Evolutionary conservation across 495 filamentous ascomycete species (phyloP), one percentile per base, ranked within the genome.

Genomic region (Trichoderma virens): DNA sequence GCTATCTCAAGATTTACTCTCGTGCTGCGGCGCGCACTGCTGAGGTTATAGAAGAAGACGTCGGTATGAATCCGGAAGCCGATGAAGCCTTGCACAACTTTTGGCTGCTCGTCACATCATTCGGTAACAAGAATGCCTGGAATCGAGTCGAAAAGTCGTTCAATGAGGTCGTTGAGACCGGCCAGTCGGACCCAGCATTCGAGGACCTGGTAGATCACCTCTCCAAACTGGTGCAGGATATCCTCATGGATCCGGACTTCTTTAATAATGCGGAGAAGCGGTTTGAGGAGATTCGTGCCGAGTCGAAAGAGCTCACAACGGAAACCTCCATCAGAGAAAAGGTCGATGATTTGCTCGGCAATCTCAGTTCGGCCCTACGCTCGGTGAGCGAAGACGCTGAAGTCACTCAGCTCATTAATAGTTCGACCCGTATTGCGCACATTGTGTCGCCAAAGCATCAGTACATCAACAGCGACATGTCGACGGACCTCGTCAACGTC

Each of bases 161-260:
- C 69, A 80, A 88, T 34, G 76, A 83, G 62, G 84, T 97, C 61
- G 74, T 94, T 77, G 78, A 83, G 43, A 91, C 96, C 74, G 83
- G 86, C 3, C 80, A 89, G 60, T 85, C 82, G 30, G 90, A 96
- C 70, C 89, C 90, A 0, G 85, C 95, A 41, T 96, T 97, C 67
- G 93, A 98, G 67, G 72, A 82, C 71, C 71, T 95, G 32, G 83
- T 95, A 73, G 79, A 76, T 11, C 88, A 93, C 30, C 75, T 93
- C 5, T 88, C 88, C 1, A 82, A 82, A 60, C 84, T 88, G 4
- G 68, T 94, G 5, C 88, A 94, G 70, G 87, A 90, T 60, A 84
- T 98, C 72, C 77, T 97, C n/a, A 94, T 85, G 0, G 89, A 98
- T 67, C 92, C 93, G 0, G 80, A 84, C 2, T 96, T 95, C 70